Conservation (phyloP, 164 flowering plant genomes). For the Vitis vinifera region ASM3070453v1 NC_081817.1:22587501-22588000, state of each 20-base stretch:
- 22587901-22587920: slow-evolving; percentile 97
- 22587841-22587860: slow-evolving; percentile 79
- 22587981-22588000: slow-evolving; percentile 99
- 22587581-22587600: too few species aligned
- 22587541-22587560: too few species aligned
- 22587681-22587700: background rate
- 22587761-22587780: background rate
- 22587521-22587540: too few species aligned
- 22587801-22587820: background rate
- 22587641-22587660: background rate
- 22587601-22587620: too few species aligned
- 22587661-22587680: background rate
- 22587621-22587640: background rate
- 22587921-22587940: slow-evolving; percentile 99
- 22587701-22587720: background rate
- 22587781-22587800: background rate
- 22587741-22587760: background rate
- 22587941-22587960: slow-evolving; percentile 99
- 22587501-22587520: too few species aligned
- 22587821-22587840: background rate
- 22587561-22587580: too few species aligned
- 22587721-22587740: background rate
- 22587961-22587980: slow-evolving; percentile 99
- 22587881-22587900: slow-evolving; percentile 94
- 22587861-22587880: slow-evolving; percentile 93